Evolutionary conservation across 768 basidiomycete genomes (phyloP), one percentile per base, ranked within the genome.

Genomic region (Panaeolus cyanescens): DNA sequence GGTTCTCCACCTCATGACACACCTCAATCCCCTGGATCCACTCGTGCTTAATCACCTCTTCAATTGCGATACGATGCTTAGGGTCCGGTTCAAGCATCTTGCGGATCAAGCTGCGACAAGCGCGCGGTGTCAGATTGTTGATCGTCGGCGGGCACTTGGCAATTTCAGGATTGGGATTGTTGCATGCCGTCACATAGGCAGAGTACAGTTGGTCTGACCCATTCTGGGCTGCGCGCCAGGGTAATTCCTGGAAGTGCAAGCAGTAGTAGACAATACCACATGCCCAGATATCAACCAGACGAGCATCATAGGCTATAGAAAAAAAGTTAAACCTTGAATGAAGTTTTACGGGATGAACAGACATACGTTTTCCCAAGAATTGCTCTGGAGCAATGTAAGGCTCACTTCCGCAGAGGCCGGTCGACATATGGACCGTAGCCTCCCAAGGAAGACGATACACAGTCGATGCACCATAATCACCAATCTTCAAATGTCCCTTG

Each of bases 301-400:
- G 90, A 4, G 96, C 96, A 69, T 99, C 96, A 72, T 99, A 99
- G 67, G 96, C 96, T 97, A 65, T n/a, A 31, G 5, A 30, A 15
- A 15, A 4, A 50, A 28, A 50, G 22, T 50, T 50, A 50, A 28
- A 69, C 69, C 64, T 66, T 66, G 68, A 31, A 67, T 63, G 65
- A 68, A 70, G 69, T 67, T n/a, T n/a, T n/a, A n/a, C n/a, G n/a
- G n/a, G 60, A 71, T 70, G 67, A 68, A 62, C 62, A 65, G 65
- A 82, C 95, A 87, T 83, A 96, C 96, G 95, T 88, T 97, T 96
- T 70, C 90, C 88, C 67, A 95, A 78, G 70, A 98, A 99, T 76
- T 97, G 93, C 74, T 99, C 96, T 30, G 97, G 97, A 8, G 96
- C 96, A 70, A 99, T 99, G 77, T 99, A 99, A 1, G 96, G 96